phyloP scores from a whole-genome alignment of 441 rosid genomes.

The Geranium incanum region DNA sequence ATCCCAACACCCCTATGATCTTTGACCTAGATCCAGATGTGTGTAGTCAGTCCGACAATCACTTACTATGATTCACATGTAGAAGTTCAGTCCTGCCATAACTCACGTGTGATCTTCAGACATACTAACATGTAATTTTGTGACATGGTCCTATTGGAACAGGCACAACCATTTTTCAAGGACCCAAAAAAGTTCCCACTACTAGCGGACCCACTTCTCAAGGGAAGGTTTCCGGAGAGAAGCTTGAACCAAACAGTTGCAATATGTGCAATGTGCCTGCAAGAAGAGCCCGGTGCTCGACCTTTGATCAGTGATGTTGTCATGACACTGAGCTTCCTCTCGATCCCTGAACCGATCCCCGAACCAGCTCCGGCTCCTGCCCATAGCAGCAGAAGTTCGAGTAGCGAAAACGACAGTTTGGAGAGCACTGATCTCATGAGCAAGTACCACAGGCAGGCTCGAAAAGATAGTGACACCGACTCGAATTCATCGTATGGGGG shows the following conservation, averaged over 20 bases:
- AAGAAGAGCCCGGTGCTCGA: constrained; percentile 73
- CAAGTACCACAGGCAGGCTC: neutral
- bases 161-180: constrained; percentile 77
- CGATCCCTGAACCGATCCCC: constrained; percentile 26
- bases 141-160: constrained; percentile 7
- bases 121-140: too few species aligned
- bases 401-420: neutral
- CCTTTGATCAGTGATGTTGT: constrained; percentile 84
- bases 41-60: too few species aligned
- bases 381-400: constrained; percentile 23
- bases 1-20: too few species aligned
- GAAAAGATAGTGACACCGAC: neutral
- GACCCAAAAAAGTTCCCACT: constrained; percentile 74
- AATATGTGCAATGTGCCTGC: constrained; percentile 87
- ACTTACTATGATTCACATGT: too few species aligned
- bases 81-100: too few species aligned
- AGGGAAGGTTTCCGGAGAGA: constrained; percentile 49
- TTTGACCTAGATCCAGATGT: too few species aligned
- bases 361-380: constrained; percentile 27
- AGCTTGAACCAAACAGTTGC: constrained; percentile 87
- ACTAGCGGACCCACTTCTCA: constrained; percentile 71
- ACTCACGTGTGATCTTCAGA: neutral
- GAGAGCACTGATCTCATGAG: neutral
- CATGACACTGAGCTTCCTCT: constrained; percentile 64
- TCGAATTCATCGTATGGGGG: neutral